Base-by-base conservation (phyloP, 345 rosid species). In the Mallotus nudiflorus region DNA sequence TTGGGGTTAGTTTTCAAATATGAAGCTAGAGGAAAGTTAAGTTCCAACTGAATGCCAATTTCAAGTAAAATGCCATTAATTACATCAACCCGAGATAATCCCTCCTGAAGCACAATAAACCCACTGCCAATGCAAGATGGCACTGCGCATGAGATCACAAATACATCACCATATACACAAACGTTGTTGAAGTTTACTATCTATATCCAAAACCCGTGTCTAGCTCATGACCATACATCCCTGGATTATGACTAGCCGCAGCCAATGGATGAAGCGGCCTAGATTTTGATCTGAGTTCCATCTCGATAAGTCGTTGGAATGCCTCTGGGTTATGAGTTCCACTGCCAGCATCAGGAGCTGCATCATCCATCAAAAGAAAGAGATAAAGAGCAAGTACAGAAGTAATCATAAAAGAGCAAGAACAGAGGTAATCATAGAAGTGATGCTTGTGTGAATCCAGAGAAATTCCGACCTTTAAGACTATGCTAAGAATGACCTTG, bases 161-260 rank as follows among this genome's bases (percentile, higher is more conserved):
- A 66, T 62, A 67, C 61, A 62, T 54, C 35, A 54, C 45, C 49
- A 67, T 67, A 70, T 66, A 66, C 82, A 79, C 50, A 73, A 49
- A 40, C 40, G 28, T 31, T 49, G 65, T 7, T 37, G 29, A 52
- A 78, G 62, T 16, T 71, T 67, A 78, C 66, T 80, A 94, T 70
- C 93, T 84, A 70, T 81, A 83, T 63, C 87, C 82, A 45, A 89
- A 91, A 53, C 89, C 86, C 87, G 81, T 82, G 82, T 91, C 96
- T 35, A 86, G 85, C 82, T 90, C 96, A 60, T 86, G 87, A 66
- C 90, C 89, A 22, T 77, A 70, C 51, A 82, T 75, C 40, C 92
- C 96, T 48, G 79, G 91, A 73, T 83, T 81, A 54, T 80, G 86
- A 66, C 84, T 83, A 42, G 79, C 79, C 0, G 85, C 24, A 9